Conservation (phyloP, 1,139 yeast species). For the Meyerozyma smithsonii region DNA sequence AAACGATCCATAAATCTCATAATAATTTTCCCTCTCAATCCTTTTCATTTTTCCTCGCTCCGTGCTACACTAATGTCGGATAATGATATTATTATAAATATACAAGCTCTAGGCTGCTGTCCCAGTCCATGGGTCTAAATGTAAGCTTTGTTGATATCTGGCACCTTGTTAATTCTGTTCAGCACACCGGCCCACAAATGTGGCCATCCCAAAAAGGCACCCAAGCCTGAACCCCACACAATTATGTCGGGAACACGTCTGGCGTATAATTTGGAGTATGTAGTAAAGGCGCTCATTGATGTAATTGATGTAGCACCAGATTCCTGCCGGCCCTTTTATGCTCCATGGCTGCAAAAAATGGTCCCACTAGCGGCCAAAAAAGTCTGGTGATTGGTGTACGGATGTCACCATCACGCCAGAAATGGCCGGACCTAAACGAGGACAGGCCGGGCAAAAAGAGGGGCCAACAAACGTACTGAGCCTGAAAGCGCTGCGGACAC, state of each 20-base stretch:
- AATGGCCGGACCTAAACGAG: neutral
- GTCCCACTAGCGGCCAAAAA: neutral
- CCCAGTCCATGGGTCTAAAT: slow-evolving; percentile 4
- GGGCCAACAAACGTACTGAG: too few relatives aligned
- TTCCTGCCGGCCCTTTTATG: neutral
- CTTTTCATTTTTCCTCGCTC: too few relatives aligned
- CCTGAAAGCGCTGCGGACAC: too few relatives aligned
- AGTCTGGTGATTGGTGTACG: slow-evolving; percentile 1
- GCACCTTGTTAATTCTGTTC: slow-evolving; percentile 25
- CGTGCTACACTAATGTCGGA: too few relatives aligned
- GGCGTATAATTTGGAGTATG: slow-evolving; percentile 20
- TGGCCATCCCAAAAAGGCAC: slow-evolving; percentile 36
- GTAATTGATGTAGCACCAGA: neutral
- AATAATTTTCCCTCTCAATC: too few relatives aligned
- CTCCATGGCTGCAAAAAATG: neutral
- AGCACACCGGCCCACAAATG: slow-evolving; percentile 22
- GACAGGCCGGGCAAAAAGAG: too few relatives aligned
- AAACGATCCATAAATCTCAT: too few relatives aligned
- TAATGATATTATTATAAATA: too few relatives aligned
- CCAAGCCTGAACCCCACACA: slow-evolving; percentile 31
- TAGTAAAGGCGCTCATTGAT: slow-evolving; percentile 10
- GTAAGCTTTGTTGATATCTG: slow-evolving; percentile 15
- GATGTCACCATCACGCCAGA: neutral
- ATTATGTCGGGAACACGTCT: slow-evolving; percentile 30
- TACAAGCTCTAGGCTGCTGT: neutral